Evolutionary conservation across 2,329 filamentous ascomycete genomes (phyloP).

Genomic region (Diplodia scrobiculata): DNA sequence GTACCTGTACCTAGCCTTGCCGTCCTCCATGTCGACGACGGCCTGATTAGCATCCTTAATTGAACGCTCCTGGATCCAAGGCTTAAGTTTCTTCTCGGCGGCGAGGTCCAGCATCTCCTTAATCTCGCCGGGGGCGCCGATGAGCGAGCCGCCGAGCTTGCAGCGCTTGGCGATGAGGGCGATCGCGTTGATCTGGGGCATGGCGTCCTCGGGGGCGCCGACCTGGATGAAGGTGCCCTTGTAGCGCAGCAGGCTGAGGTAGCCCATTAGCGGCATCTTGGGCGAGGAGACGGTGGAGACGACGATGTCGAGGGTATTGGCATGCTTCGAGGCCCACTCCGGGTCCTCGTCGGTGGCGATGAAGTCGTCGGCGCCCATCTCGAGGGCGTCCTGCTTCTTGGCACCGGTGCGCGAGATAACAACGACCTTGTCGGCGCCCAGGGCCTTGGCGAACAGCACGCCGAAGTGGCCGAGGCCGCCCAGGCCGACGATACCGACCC

Average conservation of each 20-base stretch:
- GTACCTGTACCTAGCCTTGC: constrained; percentile 54
- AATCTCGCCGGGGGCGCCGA: constrained; percentile 61
- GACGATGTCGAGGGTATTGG: constrained; percentile 57
- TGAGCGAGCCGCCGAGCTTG: constrained; percentile 49
- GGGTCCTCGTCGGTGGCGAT: constrained; percentile 61
- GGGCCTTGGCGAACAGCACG: constrained; percentile 68
- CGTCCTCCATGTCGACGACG: constrained; percentile 60
- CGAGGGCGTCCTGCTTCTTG: constrained; percentile 63
- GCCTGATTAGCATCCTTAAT: constrained; percentile 60
- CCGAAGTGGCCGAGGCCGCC: constrained; percentile 76
- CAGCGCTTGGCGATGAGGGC: constrained; percentile 60
- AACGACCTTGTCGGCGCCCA: constrained; percentile 67
- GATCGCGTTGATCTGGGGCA: constrained; percentile 60
- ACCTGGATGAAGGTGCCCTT: constrained; percentile 67
- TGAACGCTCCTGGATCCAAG: constrained; percentile 63
- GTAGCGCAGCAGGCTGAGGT: constrained; percentile 61
- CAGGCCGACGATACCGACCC: constrained; percentile 70
- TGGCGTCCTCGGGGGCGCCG: constrained; percentile 63
- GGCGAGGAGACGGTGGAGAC: constrained; percentile 60
- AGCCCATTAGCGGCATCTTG: constrained; percentile 65
- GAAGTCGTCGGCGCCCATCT: constrained; percentile 62
- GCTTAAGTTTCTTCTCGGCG: constrained; percentile 59
- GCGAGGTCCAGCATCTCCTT: constrained; percentile 64
- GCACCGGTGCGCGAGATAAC: constrained; percentile 62
- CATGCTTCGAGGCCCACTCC: constrained; percentile 61